Base-by-base conservation (phyloP, 352 stramenopile species). In the Thalassiosira delicatula region DNA sequence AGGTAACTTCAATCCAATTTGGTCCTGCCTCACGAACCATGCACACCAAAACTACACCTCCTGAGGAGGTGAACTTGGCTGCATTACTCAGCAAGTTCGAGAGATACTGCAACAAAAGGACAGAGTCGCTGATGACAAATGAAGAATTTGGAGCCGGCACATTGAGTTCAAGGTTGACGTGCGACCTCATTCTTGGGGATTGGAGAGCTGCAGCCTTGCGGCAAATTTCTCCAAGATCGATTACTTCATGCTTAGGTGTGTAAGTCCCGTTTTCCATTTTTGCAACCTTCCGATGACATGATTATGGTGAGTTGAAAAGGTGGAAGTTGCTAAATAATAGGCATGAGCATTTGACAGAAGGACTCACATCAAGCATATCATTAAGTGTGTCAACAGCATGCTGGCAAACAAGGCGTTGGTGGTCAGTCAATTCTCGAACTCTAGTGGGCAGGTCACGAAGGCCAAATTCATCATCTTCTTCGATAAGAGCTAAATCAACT, bases 241-340 rank as follows among this genome's bases (percentile, higher is more conserved):
- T n/a, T n/a, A n/a, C n/a, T n/a, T n/a, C n/a, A n/a, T n/a, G n/a
- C n/a, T n/a, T n/a, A n/a, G n/a, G n/a, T n/a, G n/a, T n/a, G n/a
- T n/a, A n/a, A n/a, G 87, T 95, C 0, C 94, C 94, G 21, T 95
- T 95, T 89, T 97, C 95, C 86, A 97, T 97, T 79, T 95, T 95
- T 2, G 94, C 96, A 12, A 61, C 19, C 56, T 65, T n/a, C n/a
- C n/a, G n/a, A n/a, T n/a, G n/a, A n/a, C n/a, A n/a, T n/a, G n/a
- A n/a, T 33, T 17, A 30, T 32, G 12, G 32, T 32, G 40, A 54
- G 17, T 53, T 32, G 21, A 69, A 32, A 23, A 53, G 14, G 12
- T n/a, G 25, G 27, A n/a, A 12, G 33, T 30, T n/a, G n/a, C n/a
- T n/a, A n/a, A 53, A 17, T 69, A 0, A 69, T 23, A 44, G 54